Evolutionary conservation across 2,329 filamentous ascomycete species (phyloP).

Genomic region (Exophiala dermatitidis): DNA sequence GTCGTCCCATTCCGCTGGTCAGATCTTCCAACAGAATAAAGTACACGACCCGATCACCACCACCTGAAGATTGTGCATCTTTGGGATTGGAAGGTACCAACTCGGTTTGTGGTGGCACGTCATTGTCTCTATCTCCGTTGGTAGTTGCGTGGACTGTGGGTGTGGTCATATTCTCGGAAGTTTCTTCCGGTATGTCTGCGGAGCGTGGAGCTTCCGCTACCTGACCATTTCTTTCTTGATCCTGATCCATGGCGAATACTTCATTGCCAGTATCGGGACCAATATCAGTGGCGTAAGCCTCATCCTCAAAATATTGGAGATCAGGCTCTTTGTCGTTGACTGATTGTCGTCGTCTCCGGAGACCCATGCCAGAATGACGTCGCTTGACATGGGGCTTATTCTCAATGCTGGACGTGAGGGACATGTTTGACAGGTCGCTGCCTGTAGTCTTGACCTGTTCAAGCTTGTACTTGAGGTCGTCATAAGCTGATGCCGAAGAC

Average conservation of each 20-base stretch:
- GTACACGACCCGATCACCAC: constrained; percentile 66
- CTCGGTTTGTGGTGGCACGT: constrained; percentile 1
- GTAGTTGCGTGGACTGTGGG: no score
- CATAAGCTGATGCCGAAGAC: constrained; percentile 19
- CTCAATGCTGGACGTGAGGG: constrained; percentile 8
- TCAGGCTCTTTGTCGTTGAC: constrained; percentile 58
- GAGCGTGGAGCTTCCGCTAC: no score
- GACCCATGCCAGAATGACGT: constrained; percentile 79
- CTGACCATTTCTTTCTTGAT: constrained; percentile 17
- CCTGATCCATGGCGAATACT: constrained; percentile 62
- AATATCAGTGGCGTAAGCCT: constrained; percentile 73
- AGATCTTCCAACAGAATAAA: constrained; percentile 91
- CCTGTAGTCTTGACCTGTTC: constrained; percentile 32
- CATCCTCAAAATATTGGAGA: constrained; percentile 84
- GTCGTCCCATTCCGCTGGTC: constrained; percentile 90
- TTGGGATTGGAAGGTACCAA: constrained; percentile 61
- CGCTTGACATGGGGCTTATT: constrained; percentile 37
- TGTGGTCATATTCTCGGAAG: no score
- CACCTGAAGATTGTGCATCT: constrained; percentile 57
- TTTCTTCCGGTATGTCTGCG: background rate
- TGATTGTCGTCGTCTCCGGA: constrained; percentile 69
- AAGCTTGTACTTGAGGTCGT: constrained; percentile 28
- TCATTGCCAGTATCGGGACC: constrained; percentile 68
- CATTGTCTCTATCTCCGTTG: no score
- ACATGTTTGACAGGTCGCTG: constrained; percentile 16